phyloP scores from a whole-genome alignment of 1,139 yeast species.

The Lodderomyces jiufengensis region DNA sequence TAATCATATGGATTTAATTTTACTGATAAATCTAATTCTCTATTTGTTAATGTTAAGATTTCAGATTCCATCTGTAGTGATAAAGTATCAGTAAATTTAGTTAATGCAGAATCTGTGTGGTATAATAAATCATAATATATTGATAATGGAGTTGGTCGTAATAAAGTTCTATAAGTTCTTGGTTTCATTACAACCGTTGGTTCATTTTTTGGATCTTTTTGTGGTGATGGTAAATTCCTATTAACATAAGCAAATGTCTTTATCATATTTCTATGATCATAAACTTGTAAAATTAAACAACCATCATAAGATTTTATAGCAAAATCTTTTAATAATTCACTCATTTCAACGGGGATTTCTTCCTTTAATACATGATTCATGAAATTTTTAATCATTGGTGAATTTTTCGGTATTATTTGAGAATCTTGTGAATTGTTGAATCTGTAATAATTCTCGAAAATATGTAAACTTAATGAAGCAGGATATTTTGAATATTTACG shows the following conservation, averaged over 20 bases:
- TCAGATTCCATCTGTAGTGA: conserved; percentile 82
- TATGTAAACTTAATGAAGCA: conserved; percentile 83
- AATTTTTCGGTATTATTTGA: conserved; percentile 73
- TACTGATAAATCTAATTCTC: conserved; percentile 72
- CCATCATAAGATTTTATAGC: conserved; percentile 85
- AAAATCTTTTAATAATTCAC: conserved; percentile 85
- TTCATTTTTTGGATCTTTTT: conserved; percentile 7
- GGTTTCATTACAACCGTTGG: conserved; percentile 37
- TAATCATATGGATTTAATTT: conserved; percentile 65
- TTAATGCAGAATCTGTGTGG: conserved; percentile 74
- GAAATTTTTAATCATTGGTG: conserved; percentile 77
- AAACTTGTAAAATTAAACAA: conserved; percentile 75
- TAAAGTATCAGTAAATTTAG: conserved; percentile 74
- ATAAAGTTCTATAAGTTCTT: conserved; percentile 68
- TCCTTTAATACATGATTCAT: conserved; percentile 75
- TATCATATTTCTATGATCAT: conserved; percentile 60
- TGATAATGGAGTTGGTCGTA: conserved; percentile 78
- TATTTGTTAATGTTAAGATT: conserved; percentile 67
- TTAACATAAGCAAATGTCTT: conserved; percentile 12
- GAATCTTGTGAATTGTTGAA: conserved; percentile 70
- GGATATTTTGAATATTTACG: conserved; percentile 74
- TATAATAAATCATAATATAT: conserved; percentile 81
- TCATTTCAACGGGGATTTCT: conserved; percentile 82
- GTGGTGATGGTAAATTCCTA: conserved; percentile 9
- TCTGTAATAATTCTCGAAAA: conserved; percentile 84